Evolutionary conservation across 1,139 yeast genomes (phyloP).

Genomic region (Fermentozyma sake): DNA sequence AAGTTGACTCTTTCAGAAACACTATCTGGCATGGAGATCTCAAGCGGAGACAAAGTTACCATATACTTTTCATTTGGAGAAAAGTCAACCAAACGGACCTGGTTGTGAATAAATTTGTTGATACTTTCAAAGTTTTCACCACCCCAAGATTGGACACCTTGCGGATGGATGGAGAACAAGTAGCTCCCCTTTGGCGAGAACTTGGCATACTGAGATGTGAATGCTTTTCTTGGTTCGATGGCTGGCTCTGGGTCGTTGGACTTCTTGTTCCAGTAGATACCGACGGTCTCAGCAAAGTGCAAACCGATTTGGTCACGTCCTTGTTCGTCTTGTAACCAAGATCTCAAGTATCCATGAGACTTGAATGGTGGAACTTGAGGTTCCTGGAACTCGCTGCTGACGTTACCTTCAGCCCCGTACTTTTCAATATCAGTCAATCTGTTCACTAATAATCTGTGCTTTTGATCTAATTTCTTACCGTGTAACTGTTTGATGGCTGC

Average conservation of each 20-base stretch:
- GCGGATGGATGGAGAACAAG: constrained; percentile 83
- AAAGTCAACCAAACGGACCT: constrained; percentile 84
- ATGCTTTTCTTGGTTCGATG: constrained; percentile 73
- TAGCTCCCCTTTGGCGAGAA: constrained; percentile 95
- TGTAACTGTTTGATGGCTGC: constrained; percentile 77
- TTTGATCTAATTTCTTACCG: constrained; percentile 88
- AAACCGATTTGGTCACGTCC: constrained; percentile 89
- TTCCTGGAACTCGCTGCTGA: constrained; percentile 59
- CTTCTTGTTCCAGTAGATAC: constrained; percentile 84
- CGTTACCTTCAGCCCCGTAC: constrained; percentile 65
- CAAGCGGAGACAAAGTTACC: constrained; percentile 87
- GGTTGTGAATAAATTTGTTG: constrained; percentile 81
- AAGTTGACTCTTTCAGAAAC: constrained; percentile 59
- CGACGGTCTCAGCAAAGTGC: constrained; percentile 78
- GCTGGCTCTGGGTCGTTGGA: constrained; percentile 72
- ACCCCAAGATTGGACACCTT: constrained; percentile 97
- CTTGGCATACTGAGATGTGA: constrained; percentile 84
- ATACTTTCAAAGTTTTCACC: constrained; percentile 75
- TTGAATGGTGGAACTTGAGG: constrained; percentile 70
- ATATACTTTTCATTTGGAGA: constrained; percentile 89
- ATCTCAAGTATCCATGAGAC: constrained; percentile 74
- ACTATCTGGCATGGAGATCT: constrained; percentile 68
- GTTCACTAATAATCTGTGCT: constrained; percentile 85
- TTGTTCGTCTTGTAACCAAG: constrained; percentile 86
- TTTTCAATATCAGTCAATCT: constrained; percentile 81